Conservation (phyloP, 192 early-diverging fungal species). For the Dispira parvispora region DNA sequence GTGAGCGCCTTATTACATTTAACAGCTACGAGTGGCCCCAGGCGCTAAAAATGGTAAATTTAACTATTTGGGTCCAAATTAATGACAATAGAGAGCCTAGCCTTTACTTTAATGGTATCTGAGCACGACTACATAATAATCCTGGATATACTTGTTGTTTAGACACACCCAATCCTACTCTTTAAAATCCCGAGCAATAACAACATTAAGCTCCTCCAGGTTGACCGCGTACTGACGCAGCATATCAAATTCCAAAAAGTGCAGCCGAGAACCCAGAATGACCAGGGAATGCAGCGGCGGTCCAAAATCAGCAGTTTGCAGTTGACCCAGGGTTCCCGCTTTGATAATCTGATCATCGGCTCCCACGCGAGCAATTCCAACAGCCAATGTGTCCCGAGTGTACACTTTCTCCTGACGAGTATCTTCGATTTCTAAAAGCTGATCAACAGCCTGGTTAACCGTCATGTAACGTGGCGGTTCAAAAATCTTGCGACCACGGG, state of each 20-base stretch:
- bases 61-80: too few relatives aligned
- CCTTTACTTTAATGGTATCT: too few relatives aligned
- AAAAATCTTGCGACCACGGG: constrained; percentile 79
- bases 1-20: too few relatives aligned
- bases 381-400: constrained; percentile 59
- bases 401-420: constrained; percentile 57
- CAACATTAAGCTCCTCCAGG: constrained; percentile 37
- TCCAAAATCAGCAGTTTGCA: constrained; percentile 79
- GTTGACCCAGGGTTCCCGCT: constrained; percentile 72
- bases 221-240: constrained; percentile 61
- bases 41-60: too few relatives aligned
- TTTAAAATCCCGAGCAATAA: constrained; percentile 47
- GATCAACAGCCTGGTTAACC: constrained; percentile 78
- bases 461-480: constrained; percentile 98
- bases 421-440: constrained; percentile 87
- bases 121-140: too few relatives aligned
- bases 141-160: too few relatives aligned
- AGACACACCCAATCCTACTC: constrained; percentile 14
- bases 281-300: constrained; percentile 88
- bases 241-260: constrained; percentile 82
- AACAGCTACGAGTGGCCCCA: too few relatives aligned
- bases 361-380: constrained; percentile 85
- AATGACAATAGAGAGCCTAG: too few relatives aligned
- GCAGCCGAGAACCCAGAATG: constrained; percentile 73
- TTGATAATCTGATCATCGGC: constrained; percentile 65